Evolutionary conservation across 768 basidiomycete genomes (phyloP).

Genomic region (Pulveroboletus ravenelii): DNA sequence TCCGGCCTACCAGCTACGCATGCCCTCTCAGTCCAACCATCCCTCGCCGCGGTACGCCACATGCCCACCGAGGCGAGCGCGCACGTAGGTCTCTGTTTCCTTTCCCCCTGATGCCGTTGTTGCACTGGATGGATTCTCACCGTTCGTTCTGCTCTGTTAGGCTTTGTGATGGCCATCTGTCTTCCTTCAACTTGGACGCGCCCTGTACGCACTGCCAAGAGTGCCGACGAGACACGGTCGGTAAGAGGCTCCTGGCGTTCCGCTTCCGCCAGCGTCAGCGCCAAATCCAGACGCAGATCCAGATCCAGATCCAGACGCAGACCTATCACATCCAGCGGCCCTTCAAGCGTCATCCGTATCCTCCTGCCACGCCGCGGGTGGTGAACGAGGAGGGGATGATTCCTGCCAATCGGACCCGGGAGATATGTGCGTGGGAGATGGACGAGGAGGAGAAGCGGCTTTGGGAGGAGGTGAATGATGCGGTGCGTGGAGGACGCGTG

Average conservation of each 20-base stretch:
- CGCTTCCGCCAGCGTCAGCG: constrained; percentile 13
- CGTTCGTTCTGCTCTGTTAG: constrained; percentile 3
- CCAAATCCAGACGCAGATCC: too few relatives aligned
- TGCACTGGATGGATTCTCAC: constrained; percentile 4
- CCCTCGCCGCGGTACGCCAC: constrained; percentile 22
- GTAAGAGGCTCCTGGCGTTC: constrained; percentile 23
- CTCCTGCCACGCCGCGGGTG: not conserved
- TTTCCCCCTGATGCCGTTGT: too few relatives aligned
- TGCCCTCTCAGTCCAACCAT: constrained; percentile 19
- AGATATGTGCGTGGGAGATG: constrained; percentile 17
- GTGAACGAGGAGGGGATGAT: constrained; percentile 5
- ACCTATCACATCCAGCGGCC: constrained; percentile 2
- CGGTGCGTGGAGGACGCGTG: too few relatives aligned
- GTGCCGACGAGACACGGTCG: constrained; percentile 26
- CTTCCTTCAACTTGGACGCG: constrained; percentile 12
- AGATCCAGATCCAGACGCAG: not conserved
- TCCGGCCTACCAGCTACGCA: constrained; percentile 14
- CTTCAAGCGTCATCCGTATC: not conserved
- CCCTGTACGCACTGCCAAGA: constrained; percentile 26
- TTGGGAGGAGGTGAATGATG: constrained; percentile 23
- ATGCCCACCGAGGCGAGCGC: constrained; percentile 13
- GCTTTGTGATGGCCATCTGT: constrained; percentile 23
- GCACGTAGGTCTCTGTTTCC: constrained; percentile 24
- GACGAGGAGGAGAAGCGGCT: constrained; percentile 24
- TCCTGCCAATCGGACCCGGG: constrained; percentile 8